Conservation (phyloP, 768 basidiomycete genomes). For the Fomitopsis pulvina region DNA sequence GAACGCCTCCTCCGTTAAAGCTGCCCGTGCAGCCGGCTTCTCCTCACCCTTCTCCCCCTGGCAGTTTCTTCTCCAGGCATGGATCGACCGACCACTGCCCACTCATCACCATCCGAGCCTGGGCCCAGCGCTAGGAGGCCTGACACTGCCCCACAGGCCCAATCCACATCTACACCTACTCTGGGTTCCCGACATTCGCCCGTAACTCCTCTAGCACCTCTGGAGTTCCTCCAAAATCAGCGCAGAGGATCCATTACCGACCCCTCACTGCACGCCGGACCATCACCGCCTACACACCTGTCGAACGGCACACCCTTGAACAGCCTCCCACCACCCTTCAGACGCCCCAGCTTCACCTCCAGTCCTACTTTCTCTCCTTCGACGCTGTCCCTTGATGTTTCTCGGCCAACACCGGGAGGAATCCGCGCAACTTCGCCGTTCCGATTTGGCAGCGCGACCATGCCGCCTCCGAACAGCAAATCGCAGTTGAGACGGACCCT, state of each 20-base stretch:
- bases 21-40: neutral
- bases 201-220: constrained; percentile 60
- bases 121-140: constrained; percentile 4
- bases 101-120: neutral
- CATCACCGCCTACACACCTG: constrained; percentile 17
- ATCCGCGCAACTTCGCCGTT: constrained; percentile 58
- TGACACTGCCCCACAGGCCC: constrained; percentile 12
- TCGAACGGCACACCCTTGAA: constrained; percentile 7
- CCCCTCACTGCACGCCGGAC: constrained; percentile 64
- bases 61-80: neutral
- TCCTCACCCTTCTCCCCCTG: neutral
- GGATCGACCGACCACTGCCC: neutral
- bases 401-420: constrained; percentile 23
- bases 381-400: constrained; percentile 18
- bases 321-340: constrained; percentile 18
- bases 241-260: constrained; percentile 82
- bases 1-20: neutral
- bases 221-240: constrained; percentile 75
- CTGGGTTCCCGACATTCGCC: constrained; percentile 39
- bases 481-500: constrained; percentile 25
- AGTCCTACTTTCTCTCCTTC: constrained; percentile 10
- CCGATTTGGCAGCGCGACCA: constrained; percentile 63
- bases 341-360: constrained; percentile 15
- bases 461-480: constrained; percentile 19
- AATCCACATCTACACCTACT: constrained; percentile 17